phyloP scores from a whole-genome alignment of 164 flowering plant genomes.

The Tinospora cordifolia region DNA sequence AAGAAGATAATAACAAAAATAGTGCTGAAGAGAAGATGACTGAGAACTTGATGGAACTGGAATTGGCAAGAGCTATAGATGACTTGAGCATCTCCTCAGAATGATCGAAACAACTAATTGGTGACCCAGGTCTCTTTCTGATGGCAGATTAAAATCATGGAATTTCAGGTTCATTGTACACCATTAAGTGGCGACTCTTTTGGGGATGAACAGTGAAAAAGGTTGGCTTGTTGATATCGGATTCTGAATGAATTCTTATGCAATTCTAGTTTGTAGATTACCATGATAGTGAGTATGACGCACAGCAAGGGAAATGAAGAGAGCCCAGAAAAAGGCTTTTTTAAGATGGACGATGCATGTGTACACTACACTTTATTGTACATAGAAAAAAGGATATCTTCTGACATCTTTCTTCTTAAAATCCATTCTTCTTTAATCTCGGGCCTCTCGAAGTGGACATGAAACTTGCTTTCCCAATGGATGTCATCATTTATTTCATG shows the following conservation, averaged over 20 bases:
- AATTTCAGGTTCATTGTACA: not conserved
- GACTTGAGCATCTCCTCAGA: conserved; percentile 17
- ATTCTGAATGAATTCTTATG: not conserved
- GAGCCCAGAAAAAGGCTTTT: not conserved
- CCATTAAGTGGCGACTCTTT: not conserved
- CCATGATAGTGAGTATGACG: not conserved
- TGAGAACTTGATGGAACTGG: conserved; percentile 10
- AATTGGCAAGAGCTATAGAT: conserved; percentile 15
- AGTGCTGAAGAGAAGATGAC: conserved; percentile 14
- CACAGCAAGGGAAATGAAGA: not conserved
- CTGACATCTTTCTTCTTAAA: not conserved
- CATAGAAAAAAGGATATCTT: not conserved
- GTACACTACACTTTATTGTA: conserved; percentile 7
- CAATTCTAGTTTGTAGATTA: not conserved
- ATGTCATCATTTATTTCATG: too few species aligned
- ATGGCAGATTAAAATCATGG: not conserved
- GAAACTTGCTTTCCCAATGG: too few species aligned
- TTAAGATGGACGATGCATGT: not conserved
- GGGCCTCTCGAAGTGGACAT: too few species aligned
- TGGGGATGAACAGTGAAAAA: not conserved
- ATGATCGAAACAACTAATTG: conserved; percentile 3
- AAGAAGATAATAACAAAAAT: conserved; percentile 9
- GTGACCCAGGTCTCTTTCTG: not conserved
- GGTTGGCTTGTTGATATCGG: not conserved
- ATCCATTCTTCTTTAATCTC: too few species aligned